Percentiles rank a stretch among this genome's conserved stretches.
These are phyloP conservation scores for Xerocomus spinulosus DNA, from an alignment of 768 basidiomycete species.

Conservation along the genomic window DNA sequence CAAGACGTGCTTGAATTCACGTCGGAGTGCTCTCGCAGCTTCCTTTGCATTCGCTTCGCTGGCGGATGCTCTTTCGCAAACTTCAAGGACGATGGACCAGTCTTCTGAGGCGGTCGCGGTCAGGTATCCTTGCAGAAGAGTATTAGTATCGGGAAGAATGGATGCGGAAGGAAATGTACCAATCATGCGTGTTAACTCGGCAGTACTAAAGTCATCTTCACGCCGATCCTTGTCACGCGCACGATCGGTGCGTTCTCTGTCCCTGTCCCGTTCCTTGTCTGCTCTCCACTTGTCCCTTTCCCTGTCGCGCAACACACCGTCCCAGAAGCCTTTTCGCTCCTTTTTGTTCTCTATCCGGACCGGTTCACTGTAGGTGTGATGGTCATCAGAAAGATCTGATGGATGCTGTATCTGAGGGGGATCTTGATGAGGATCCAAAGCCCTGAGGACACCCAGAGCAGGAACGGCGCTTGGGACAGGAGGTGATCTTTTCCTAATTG, in stretches of 20 bases:
- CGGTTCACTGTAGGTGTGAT: conserved; percentile 20
- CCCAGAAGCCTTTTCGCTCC: conserved; percentile 57
- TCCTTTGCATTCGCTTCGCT: conserved; percentile 76
- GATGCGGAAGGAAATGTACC: conserved; percentile 36
- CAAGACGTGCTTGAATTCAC: conserved; percentile 72
- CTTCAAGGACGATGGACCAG: conserved; percentile 76
- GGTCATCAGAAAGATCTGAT: conserved; percentile 30
- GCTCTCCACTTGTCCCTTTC: conserved; percentile 31
- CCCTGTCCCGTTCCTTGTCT: conserved; percentile 36
- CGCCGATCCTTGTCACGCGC: conserved; percentile 22
- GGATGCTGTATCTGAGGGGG: conserved; percentile 7
- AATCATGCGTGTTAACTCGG: conserved; percentile 67
- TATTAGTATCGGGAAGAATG: background rate
- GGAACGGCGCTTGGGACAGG: conserved; percentile 30
- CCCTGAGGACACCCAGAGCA: conserved; percentile 53
- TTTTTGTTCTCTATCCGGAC: conserved; percentile 38
- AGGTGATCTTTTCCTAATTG: conserved; percentile 27
- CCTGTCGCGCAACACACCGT: conserved; percentile 32
- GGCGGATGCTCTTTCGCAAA: conserved; percentile 77
- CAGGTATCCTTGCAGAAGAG: conserved; percentile 50
- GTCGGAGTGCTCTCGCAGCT: conserved; percentile 73
- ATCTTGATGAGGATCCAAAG: conserved; percentile 54
- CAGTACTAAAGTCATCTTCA: conserved; percentile 43
- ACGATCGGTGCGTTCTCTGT: conserved; percentile 31
- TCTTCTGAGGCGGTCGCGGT: conserved; percentile 79